These are phyloP conservation scores for Nyssa sinensis DNA, from an alignment of 148 eudicot genomes.

Conservation along the genomic window DNA sequence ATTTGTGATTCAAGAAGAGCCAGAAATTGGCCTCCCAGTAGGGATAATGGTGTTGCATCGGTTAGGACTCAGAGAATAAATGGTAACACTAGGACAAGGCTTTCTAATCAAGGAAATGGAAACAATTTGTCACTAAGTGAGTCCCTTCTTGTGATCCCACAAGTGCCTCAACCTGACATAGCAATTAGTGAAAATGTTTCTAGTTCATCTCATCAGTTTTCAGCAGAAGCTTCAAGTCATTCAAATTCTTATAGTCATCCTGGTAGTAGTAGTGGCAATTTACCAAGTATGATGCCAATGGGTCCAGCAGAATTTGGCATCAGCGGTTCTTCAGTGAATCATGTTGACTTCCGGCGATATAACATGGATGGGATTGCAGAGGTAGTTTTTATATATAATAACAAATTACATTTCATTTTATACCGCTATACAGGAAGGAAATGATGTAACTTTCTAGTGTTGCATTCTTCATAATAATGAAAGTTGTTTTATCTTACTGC, in stretches of 20 bases:
- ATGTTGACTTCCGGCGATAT: slow-evolving; percentile 45
- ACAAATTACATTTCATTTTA: not conserved
- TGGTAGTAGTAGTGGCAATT: slow-evolving; percentile 32
- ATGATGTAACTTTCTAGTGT: no score
- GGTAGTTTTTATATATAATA: slow-evolving; percentile 38
- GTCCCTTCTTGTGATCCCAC: slow-evolving; percentile 22
- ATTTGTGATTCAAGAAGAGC: slow-evolving; percentile 47
- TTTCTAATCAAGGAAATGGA: slow-evolving; percentile 36
- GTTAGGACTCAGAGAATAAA: slow-evolving; percentile 37
- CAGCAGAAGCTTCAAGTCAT: slow-evolving; percentile 27
- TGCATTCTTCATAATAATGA: no score
- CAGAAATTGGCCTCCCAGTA: slow-evolving; percentile 20
- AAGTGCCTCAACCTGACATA: slow-evolving; percentile 35
- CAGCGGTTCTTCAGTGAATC: slow-evolving; percentile 43
- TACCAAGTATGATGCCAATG: slow-evolving; percentile 26
- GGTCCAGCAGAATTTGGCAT: slow-evolving; percentile 41
- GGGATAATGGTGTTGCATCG: slow-evolving; percentile 24
- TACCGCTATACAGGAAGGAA: not conserved
- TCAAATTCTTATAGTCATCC: slow-evolving; percentile 31
- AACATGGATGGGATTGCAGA: slow-evolving; percentile 75
- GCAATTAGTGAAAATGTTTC: slow-evolving; percentile 26
- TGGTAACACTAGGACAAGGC: slow-evolving; percentile 36
- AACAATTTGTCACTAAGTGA: slow-evolving; percentile 29
- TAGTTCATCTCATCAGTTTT: slow-evolving; percentile 30
- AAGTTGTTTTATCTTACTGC: not conserved